These are phyloP conservation scores for Plasmodium coatneyi DNA, from an alignment of 169 alveolate genomes.

Conservation along the genomic window DNA sequence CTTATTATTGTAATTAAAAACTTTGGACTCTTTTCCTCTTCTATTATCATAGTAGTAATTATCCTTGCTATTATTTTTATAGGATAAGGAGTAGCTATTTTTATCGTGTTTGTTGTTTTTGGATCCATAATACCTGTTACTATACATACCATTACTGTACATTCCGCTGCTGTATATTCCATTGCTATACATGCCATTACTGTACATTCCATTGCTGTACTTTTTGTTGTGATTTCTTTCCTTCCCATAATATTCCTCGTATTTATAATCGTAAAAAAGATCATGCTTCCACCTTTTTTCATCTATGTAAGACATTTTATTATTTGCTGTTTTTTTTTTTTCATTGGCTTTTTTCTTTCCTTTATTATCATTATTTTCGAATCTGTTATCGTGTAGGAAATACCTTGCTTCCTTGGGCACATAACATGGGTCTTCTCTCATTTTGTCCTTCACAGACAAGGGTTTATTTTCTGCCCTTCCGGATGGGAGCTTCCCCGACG, in stretches of 20 bases:
- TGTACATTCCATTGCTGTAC: not conserved
- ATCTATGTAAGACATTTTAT: slow-evolving; percentile 23
- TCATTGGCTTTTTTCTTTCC: slow-evolving; percentile 4
- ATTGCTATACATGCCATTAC: not conserved
- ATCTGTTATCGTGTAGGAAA: slow-evolving; percentile 67
- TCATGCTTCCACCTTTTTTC: slow-evolving; percentile 71
- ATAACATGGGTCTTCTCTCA: slow-evolving; percentile 75
- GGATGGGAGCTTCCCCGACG: not conserved
- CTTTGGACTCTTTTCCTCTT: not conserved
- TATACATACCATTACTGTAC: not conserved
- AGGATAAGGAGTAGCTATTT: not conserved
- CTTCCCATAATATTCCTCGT: slow-evolving; percentile 32
- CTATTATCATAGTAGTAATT: slow-evolving; percentile 6
- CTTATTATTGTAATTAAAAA: slow-evolving; percentile 8
- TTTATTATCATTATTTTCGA: slow-evolving; percentile 35
- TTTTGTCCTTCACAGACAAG: slow-evolving; percentile 48
- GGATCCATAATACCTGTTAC: slow-evolving; percentile 16
- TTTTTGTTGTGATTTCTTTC: slow-evolving; percentile 11
- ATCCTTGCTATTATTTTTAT: slow-evolving; percentile 42
- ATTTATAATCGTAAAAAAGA: slow-evolving; percentile 65
- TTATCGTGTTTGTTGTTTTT: slow-evolving; percentile 26
- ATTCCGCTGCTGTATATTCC: not conserved
- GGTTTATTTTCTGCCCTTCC: slow-evolving; percentile 4
- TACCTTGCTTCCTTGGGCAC: slow-evolving; percentile 70
- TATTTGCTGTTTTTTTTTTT: slow-evolving; percentile 1